Percentiles rank a stretch among this genome's conserved stretches.
Conservation (phyloP, 2,329 filamentous ascomycete species). For the Pseudogymnoascus sp. region DNA sequence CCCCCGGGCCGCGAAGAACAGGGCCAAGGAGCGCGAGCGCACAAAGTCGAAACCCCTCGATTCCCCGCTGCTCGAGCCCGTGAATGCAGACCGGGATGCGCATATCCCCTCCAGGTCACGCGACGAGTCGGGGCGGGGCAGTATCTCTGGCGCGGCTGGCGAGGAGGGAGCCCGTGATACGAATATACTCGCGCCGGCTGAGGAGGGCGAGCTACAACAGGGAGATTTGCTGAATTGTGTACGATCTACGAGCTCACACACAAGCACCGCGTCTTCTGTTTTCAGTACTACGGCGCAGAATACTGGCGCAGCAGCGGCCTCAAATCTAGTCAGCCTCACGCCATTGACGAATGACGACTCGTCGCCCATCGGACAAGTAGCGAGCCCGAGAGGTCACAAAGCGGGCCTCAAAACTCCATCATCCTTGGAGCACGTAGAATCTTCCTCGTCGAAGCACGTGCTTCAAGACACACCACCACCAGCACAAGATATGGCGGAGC, state of each 20-base stretch:
- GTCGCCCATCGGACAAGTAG: slow-evolving; percentile 48
- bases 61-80: slow-evolving; percentile 24
- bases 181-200: slow-evolving; percentile 22
- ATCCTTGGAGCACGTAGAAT: slow-evolving; percentile 24
- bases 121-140: slow-evolving; percentile 25
- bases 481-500: slow-evolving; percentile 2
- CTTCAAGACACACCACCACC: not conserved
- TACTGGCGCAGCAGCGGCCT: slow-evolving; percentile 20
- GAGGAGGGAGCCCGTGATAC: slow-evolving; percentile 18
- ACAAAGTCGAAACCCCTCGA: slow-evolving; percentile 35
- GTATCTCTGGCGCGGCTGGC: slow-evolving; percentile 20
- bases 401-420: slow-evolving; percentile 26
- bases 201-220: slow-evolving; percentile 50
- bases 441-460: slow-evolving; percentile 3
- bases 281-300: slow-evolving; percentile 42
- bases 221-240: slow-evolving; percentile 62
- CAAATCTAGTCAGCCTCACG: slow-evolving; percentile 42
- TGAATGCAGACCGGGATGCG: slow-evolving; percentile 30
- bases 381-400: slow-evolving; percentile 40
- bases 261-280: slow-evolving; percentile 62
- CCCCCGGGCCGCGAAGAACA: slow-evolving; percentile 46
- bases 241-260: slow-evolving; percentile 63
- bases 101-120: slow-evolving; percentile 21
- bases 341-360: slow-evolving; percentile 59
- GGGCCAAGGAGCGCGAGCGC: slow-evolving; percentile 52